Base-by-base conservation (phyloP, 2,329 filamentous ascomycete species). In the Ascochyta rabiei region DNA sequence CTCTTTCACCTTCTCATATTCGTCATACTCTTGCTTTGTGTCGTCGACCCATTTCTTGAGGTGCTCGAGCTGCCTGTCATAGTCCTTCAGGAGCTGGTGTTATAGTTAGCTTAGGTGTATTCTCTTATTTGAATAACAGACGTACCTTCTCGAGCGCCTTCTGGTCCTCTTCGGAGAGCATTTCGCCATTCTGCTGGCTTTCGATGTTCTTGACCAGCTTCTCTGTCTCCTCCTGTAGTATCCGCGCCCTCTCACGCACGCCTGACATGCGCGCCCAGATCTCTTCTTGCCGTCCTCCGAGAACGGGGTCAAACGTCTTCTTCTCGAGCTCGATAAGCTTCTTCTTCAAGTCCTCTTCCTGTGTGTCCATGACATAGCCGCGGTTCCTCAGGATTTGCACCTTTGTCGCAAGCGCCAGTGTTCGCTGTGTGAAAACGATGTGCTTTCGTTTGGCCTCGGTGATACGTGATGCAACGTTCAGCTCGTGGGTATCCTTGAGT, bases 191-290 rank as follows among this genome's bases (percentile, higher is more conserved):
- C 42, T 84, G 81, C 48, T 81, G 78, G 23, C 80, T 77, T 2
- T 75, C 71, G 5, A 77, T 66, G 40, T 74, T 68, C 59, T 74
- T 77, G 37, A 86, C 84, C 49, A 87, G 80, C 76, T 86, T 87
- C 71, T 88, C 89, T 53, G 91, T 82, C 78, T 95, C 90, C 64
- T 84, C 85, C 68, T 88, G 88, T 63, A 96, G 75, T 66, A 86
- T 83, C 62, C 88, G 85, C 19, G 89, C 88, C 61, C 91, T 86
- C 57, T 89, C 89, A 60, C 89, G 81, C 42, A 95, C 79, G 33
- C 88, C 84, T 43, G 92, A 88, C 77, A 95, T 84, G 40, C 90
- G 81, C 61, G 90, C 91, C 90, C 90, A 95, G 39, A 95, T 86
- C 78, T 95, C 90, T 75, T 95, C 91, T 70, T 91, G 88, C 62